Evolutionary conservation across 192 early-diverging fungal species (phyloP).

Genomic region (Backusella liffmaniae): DNA sequence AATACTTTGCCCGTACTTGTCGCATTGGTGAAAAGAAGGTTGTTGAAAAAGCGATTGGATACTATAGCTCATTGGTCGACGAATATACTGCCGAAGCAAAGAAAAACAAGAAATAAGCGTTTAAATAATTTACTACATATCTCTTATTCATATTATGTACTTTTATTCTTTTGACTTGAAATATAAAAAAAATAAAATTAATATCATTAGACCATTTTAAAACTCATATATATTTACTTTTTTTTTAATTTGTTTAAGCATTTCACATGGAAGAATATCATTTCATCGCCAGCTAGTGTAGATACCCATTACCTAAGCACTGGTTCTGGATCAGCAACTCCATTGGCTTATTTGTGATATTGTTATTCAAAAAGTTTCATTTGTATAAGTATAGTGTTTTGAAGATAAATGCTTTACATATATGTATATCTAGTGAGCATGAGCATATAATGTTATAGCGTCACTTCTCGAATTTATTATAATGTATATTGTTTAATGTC

Average conservation of each 20-base stretch:
- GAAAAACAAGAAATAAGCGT: background rate
- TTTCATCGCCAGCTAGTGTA: no score
- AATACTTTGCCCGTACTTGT: conserved; percentile 31
- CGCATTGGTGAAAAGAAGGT: conserved; percentile 39
- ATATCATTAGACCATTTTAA: background rate
- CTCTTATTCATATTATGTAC: background rate
- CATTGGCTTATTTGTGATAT: no score
- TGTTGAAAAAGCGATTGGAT: conserved; percentile 21
- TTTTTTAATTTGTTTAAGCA: background rate
- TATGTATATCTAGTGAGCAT: no score
- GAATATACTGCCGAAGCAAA: conserved; percentile 6
- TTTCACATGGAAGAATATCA: no score
- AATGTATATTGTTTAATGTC: no score
- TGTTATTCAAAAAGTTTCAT: no score
- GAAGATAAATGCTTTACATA: no score
- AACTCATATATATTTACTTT: background rate
- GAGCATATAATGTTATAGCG: no score
- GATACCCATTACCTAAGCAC: no score
- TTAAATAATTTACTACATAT: background rate
- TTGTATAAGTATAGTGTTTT: no score
- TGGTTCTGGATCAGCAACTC: no score
- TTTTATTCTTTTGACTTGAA: conserved; percentile 1
- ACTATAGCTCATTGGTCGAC: conserved; percentile 16
- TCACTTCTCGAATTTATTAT: no score
- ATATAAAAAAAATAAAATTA: background rate